Evolutionary conservation across 2,329 filamentous ascomycete genomes (phyloP).

Genomic region (Knoxdaviesia capensis): DNA sequence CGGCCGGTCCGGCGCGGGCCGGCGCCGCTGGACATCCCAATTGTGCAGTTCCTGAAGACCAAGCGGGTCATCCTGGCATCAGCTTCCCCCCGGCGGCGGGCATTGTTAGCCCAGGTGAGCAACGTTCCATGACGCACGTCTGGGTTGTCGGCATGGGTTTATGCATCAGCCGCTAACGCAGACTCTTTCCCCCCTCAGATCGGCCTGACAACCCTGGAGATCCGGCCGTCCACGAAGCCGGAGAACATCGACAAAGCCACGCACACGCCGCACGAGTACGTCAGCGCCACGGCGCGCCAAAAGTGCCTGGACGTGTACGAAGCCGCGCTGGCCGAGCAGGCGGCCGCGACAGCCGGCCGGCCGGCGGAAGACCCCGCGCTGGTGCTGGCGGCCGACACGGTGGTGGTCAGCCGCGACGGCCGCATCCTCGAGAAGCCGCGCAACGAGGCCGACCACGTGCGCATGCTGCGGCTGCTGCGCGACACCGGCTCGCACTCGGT

Average conservation of each 20-base stretch:
- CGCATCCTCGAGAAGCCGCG: constrained; percentile 80
- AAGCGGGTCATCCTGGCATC: constrained; percentile 82
- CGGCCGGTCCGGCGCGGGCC: constrained; percentile 29
- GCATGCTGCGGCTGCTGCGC: constrained; percentile 65
- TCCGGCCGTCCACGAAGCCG: constrained; percentile 62
- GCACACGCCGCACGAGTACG: constrained; percentile 75
- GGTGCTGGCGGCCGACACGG: constrained; percentile 77
- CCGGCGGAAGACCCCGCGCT: constrained; percentile 49
- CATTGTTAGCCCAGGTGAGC: constrained; percentile 52
- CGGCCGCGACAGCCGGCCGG: constrained; percentile 9
- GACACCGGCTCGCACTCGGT: constrained; percentile 65
- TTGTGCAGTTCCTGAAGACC: constrained; percentile 53
- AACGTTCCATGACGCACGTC: not conserved
- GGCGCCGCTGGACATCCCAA: constrained; percentile 58
- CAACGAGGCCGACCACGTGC: constrained; percentile 59
- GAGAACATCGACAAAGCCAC: constrained; percentile 65
- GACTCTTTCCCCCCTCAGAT: constrained; percentile 27
- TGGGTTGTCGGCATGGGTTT: no score
- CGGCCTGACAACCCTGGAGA: constrained; percentile 63
- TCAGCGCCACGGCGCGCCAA: constrained; percentile 62
- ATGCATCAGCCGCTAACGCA: not conserved
- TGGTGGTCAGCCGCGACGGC: constrained; percentile 60
- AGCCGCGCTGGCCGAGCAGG: constrained; percentile 20
- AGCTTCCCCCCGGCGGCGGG: constrained; percentile 64
- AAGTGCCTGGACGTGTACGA: constrained; percentile 62